phyloP scores from a whole-genome alignment of 192 early-diverging fungal species.

The Coemansia sp. region DNA sequence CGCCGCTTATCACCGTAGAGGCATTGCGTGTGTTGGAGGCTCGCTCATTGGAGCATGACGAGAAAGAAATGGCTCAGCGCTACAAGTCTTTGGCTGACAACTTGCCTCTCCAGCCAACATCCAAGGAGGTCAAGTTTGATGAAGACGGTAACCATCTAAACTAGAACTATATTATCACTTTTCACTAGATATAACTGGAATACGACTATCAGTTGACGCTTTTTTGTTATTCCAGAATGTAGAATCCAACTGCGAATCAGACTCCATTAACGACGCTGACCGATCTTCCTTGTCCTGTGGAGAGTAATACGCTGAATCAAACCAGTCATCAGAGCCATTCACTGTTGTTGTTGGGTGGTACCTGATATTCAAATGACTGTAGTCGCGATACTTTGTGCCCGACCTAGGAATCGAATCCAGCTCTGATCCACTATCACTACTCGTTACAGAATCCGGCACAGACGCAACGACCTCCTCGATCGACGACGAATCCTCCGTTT shows the following conservation, averaged over 20 bases:
- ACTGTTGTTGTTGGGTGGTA: constrained; percentile 45
- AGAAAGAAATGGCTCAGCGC: constrained; percentile 46
- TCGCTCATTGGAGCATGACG: constrained; percentile 26
- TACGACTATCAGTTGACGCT: neutral
- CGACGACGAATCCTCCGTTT: neutral
- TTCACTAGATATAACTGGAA: neutral
- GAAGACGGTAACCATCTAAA: constrained; percentile 19
- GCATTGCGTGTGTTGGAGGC: constrained; percentile 36
- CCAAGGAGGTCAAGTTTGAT: constrained; percentile 20
- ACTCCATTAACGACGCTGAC: constrained; percentile 40
- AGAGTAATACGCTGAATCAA: constrained; percentile 41
- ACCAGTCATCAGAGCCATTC: constrained; percentile 40
- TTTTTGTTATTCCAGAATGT: constrained; percentile 12
- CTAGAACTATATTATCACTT: neutral
- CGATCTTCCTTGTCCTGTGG: constrained; percentile 17
- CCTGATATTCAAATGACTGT: constrained; percentile 45
- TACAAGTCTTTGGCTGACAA: constrained; percentile 28
- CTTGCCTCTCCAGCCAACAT: constrained; percentile 11
- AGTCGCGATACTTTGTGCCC: constrained; percentile 34
- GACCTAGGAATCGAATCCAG: neutral
- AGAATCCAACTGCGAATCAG: constrained; percentile 38
- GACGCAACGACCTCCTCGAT: neutral
- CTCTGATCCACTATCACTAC: neutral
- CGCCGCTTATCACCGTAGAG: constrained; percentile 33
- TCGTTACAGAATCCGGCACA: neutral